Base-by-base conservation (phyloP, 179 eudicot genomes). In the Beta macrorhiza region DNA sequence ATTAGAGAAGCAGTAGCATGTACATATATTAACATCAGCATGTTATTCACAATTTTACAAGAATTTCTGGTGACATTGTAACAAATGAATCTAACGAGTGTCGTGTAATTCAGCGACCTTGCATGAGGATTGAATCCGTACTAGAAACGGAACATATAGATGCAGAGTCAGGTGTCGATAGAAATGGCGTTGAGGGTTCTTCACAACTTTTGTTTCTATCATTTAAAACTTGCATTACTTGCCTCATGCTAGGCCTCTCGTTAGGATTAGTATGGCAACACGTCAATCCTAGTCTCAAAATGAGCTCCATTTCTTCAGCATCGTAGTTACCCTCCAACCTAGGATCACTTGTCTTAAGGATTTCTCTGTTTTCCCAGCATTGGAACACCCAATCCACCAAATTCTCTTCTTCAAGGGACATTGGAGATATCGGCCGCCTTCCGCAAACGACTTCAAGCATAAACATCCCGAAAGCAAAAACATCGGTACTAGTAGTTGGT, bases 401-500 rank as follows among this genome's bases (percentile, higher is more conserved):
- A 47, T 69, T 44, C 20, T 69, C 62, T 11, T 79, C 81, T 56
- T 79, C 82, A 20, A 72, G 75, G 80, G 55, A 16, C 11, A 25
- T 77, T 37, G 5, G 80, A 8, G 56, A 62, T 47, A 78, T 78
- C 15, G 80, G 74, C 80, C 80, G 44, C 65, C 69, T 77, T 20
- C 84, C 82, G 45, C 85, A 83, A 16, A 72, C 82, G 63, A 83
- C 85, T 58, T 83, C 85, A 5, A 83, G 79, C 42, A 79, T 25
- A 53, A 78, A 82, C 56, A 53, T 65, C 17, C 87, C 87, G 55
- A 85, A 85, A 32, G 80, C 77, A 75, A 72, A 85, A 14, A 85
- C 80, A 75, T 85, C 87, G 0, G 84, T 85, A 42, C 80, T 52
- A 25, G 84, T 78, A 2, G 73, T 61, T 1, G 88, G 84, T 64